Evolutionary conservation across 2,329 filamentous ascomycete genomes (phyloP), one percentile per base, ranked within the genome.

Genomic region (Colletotrichum orchidophilum): DNA sequence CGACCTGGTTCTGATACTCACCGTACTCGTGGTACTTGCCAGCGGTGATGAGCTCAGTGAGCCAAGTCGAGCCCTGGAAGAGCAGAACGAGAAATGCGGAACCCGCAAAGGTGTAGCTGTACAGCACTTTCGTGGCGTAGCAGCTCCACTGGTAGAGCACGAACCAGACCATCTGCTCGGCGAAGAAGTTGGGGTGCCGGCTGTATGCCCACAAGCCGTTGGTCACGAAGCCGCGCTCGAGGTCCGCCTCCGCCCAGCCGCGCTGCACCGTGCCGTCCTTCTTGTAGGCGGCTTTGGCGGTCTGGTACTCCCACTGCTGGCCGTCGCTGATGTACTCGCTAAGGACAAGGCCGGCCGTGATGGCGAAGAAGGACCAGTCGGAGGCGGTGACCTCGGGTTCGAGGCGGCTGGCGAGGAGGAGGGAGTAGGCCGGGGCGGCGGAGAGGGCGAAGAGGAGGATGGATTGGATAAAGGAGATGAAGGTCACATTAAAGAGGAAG

Each of bases 131-230:
- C 35, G 92, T 93, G 65, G 91, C 88, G 78, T 90, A 92, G 81
- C 93, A 96, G 75, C 89, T 90, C 96, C 96, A 99, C 77, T 94
- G 89, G 81, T 98, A 98, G 63, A 98, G 82, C 9, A 91, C 84
- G 64, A 97, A 87, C 96, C 96, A 99, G 76, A 98, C 91, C 33
- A 91, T 86, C 83, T 98, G 96, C 82, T 99, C 96, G 5, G 94
- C 94, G 5, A 93, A 90, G 78, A 98, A 99, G 81, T 99, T 99
- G 58, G 96, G 96, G 80, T 99, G 97, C 55, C 96, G 89, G 75
- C 93, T 96, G 84, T 92, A 95, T 0, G 91, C 92, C 92, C 94
- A 99, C 8, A 99, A 85, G 0, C 96, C 96, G 5, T 87, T 90
- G 9, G 94, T 92, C 74, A 93, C 87, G 82, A 99, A 99, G 52